Conservation (phyloP, 768 basidiomycete species). For the Sarcodon sp. region DNA sequence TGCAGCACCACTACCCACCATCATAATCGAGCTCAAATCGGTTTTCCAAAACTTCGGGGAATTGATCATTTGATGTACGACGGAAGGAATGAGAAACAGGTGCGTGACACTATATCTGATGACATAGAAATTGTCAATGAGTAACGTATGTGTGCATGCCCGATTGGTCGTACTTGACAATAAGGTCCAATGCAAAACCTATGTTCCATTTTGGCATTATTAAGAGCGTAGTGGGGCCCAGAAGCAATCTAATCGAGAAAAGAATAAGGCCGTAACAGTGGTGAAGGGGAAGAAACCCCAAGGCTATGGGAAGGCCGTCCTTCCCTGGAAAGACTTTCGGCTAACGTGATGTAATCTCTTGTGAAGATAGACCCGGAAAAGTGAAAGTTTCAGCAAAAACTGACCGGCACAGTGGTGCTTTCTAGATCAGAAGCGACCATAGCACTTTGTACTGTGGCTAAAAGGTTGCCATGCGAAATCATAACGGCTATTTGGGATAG, state of each 20-base stretch:
- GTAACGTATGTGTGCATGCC: too few species aligned
- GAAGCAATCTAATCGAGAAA: conserved; percentile 33
- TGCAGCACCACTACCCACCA: conserved; percentile 44
- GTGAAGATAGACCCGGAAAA: neutral
- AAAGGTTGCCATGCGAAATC: conserved; percentile 14
- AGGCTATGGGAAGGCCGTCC: conserved; percentile 32
- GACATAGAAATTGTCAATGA: too few species aligned
- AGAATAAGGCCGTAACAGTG: conserved; percentile 53
- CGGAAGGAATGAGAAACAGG: conserved; percentile 47
- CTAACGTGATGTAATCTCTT: too few species aligned
- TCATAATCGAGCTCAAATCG: conserved; percentile 39
- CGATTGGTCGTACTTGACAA: conserved; percentile 38
- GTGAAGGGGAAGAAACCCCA: conserved; percentile 56
- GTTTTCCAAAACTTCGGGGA: conserved; percentile 29
- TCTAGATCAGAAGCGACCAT: neutral
- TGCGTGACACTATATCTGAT: conserved; percentile 40
- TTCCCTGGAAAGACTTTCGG: neutral
- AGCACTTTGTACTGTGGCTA: conserved; percentile 6
- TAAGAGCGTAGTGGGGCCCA: conserved; percentile 32
- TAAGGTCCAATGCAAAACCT: conserved; percentile 32
- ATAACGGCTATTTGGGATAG: conserved; percentile 11
- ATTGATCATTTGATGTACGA: conserved; percentile 52
- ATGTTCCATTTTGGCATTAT: conserved; percentile 52
- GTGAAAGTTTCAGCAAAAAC: neutral
- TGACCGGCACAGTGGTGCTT: neutral